Evolutionary conservation across 2,329 filamentous ascomycete species (phyloP).

Genomic region (Paecilomyces variotii): DNA sequence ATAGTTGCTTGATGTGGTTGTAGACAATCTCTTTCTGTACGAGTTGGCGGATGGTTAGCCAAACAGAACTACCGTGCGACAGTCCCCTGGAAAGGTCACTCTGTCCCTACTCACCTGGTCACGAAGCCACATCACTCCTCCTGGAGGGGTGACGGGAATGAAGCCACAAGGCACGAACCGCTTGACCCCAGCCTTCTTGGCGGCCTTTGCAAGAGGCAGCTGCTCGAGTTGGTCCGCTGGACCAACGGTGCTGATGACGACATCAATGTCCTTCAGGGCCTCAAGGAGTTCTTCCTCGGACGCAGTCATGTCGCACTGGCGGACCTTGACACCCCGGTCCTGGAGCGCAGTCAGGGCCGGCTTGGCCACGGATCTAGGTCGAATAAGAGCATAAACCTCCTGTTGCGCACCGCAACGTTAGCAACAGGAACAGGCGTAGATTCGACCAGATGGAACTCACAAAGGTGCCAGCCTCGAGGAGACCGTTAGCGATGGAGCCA

Average conservation of each 20-base stretch:
- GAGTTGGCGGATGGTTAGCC: not conserved
- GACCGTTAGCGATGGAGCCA: slow-evolving; percentile 29
- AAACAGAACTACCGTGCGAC: not conserved
- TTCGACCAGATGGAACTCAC: slow-evolving; percentile 5
- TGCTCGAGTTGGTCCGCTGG: slow-evolving; percentile 32
- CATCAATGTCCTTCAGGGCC: slow-evolving; percentile 36
- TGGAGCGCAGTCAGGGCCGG: slow-evolving; percentile 34
- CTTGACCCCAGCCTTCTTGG: slow-evolving; percentile 42
- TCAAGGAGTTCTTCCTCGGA: slow-evolving; percentile 11
- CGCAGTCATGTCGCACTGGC: slow-evolving; percentile 31
- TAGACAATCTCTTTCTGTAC: slow-evolving; percentile 44
- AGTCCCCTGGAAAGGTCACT: not conserved
- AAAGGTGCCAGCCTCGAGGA: slow-evolving; percentile 23
- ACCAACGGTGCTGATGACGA: slow-evolving; percentile 39
- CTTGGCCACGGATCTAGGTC: slow-evolving; percentile 42
- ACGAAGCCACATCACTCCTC: slow-evolving; percentile 36
- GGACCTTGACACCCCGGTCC: slow-evolving; percentile 34
- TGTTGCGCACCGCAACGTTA: slow-evolving; percentile 12
- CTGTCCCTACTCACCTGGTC: slow-evolving; percentile 25
- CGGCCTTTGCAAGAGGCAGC: slow-evolving; percentile 40
- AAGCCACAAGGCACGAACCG: slow-evolving; percentile 48
- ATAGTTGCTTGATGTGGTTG: slow-evolving; percentile 40
- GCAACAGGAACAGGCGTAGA: not conserved
- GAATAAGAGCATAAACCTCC: slow-evolving; percentile 43
- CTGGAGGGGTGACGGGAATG: slow-evolving; percentile 38